A percentile compares a stretch with the other conserved stretches of the same genome.
phyloP scores from a whole-genome alignment of 495 filamentous ascomycete species.

The Penicillium argentinense region DNA sequence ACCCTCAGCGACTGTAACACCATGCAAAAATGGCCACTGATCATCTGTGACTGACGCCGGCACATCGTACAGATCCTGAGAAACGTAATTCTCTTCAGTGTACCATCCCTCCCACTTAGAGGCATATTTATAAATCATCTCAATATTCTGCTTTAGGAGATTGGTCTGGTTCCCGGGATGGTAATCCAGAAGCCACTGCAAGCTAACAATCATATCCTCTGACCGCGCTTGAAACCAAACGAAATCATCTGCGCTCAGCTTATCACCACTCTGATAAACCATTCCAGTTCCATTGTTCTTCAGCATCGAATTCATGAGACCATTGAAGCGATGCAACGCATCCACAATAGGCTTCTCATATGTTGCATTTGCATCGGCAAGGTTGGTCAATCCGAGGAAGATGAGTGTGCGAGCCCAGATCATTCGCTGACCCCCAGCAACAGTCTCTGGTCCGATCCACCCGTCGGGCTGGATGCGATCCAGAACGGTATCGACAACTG shows the following conservation, averaged over 20 bases:
- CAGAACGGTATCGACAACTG: slow-evolving; percentile 50
- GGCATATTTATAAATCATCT: slow-evolving; percentile 37
- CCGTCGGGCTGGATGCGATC: slow-evolving; percentile 54
- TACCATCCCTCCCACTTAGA: slow-evolving; percentile 48
- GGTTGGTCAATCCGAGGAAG: slow-evolving; percentile 52
- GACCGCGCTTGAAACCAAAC: slow-evolving; percentile 48
- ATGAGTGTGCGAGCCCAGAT: slow-evolving; percentile 57
- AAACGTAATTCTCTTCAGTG: slow-evolving; percentile 35
- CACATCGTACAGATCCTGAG: slow-evolving; percentile 39
- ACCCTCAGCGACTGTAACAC: slow-evolving; percentile 52
- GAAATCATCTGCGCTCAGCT: slow-evolving; percentile 27
- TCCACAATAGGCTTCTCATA: slow-evolving; percentile 25
- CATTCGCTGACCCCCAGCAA: slow-evolving; percentile 37
- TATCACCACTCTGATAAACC: slow-evolving; percentile 39
- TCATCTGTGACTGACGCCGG: slow-evolving; percentile 22
- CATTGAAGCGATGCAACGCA: slow-evolving; percentile 34
- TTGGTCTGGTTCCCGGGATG: slow-evolving; percentile 35
- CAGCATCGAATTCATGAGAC: slow-evolving; percentile 49
- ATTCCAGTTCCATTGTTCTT: slow-evolving; percentile 50
- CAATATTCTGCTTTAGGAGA: slow-evolving; percentile 45
- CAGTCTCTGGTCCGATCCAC: slow-evolving; percentile 60
- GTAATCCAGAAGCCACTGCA: slow-evolving; percentile 56
- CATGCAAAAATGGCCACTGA: slow-evolving; percentile 43
- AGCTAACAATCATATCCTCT: slow-evolving; percentile 52
- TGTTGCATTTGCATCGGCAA: slow-evolving; percentile 36